phyloP scores from a whole-genome alignment of 768 basidiomycete genomes.

The Goffeauzyma gilvescens region DNA sequence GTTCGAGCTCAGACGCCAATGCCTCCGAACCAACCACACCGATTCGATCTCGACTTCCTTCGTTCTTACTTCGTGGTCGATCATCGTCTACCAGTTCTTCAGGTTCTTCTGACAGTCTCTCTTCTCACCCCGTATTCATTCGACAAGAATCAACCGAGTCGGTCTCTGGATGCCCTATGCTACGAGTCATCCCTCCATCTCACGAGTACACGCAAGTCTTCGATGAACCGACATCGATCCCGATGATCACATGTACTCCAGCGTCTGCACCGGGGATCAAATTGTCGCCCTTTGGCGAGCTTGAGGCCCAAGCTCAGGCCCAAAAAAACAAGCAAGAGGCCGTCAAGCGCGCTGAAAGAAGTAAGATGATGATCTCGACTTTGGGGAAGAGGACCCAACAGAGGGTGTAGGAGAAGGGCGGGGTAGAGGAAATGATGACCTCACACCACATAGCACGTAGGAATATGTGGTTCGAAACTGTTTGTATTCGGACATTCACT shows the following conservation, averaged over 20 bases:
- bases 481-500: no score
- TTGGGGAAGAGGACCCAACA: not conserved
- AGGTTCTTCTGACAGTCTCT: not conserved
- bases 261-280: not conserved
- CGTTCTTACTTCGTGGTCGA: not conserved
- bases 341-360: slow-evolving; percentile 1
- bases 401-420: no score
- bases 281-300: not conserved
- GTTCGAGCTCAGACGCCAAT: no score
- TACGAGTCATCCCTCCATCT: not conserved
- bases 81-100: no score
- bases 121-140: not conserved
- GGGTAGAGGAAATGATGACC: no score
- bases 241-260: not conserved
- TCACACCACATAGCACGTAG: no score
- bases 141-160: no score
- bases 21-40: not conserved
- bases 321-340: slow-evolving; percentile 1
- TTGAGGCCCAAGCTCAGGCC: slow-evolving; percentile 2
- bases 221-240: not conserved
- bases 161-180: not conserved
- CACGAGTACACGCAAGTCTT: not conserved
- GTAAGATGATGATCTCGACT: not conserved
- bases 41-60: not conserved
- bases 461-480: no score